Percentiles rank a stretch among this genome's conserved stretches.
These are phyloP conservation scores for Nitzschia sp. DNA, from an alignment of 108 stramenopile species.

Conservation along the genomic window DNA sequence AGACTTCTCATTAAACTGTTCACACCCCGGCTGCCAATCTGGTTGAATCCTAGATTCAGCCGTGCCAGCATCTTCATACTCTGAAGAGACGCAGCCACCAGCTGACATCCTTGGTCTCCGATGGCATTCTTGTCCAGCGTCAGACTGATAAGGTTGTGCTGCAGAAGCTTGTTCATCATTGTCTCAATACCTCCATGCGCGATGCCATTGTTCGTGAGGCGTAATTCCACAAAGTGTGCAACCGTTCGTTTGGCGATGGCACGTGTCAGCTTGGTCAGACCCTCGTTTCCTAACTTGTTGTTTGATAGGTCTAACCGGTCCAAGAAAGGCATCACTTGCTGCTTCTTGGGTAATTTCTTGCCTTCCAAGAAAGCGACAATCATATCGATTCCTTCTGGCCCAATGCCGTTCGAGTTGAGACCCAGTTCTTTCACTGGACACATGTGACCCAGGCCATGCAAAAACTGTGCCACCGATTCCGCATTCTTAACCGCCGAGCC, in stretches of 20 bases:
- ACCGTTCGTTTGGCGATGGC: conserved; percentile 63
- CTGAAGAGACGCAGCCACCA: conserved; percentile 82
- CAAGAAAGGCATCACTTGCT: conserved; percentile 65
- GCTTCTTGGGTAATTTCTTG: conserved; percentile 34
- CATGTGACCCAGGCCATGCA: conserved; percentile 59
- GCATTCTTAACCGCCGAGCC: conserved; percentile 60
- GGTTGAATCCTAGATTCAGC: conserved; percentile 81
- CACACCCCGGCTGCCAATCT: conserved; percentile 83
- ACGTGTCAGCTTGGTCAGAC: conserved; percentile 65
- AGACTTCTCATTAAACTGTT: conserved; percentile 83
- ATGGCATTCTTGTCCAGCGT: conserved; percentile 86
- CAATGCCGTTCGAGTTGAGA: conserved; percentile 74
- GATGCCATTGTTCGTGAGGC: conserved; percentile 72
- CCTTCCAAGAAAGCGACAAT: conserved; percentile 72
- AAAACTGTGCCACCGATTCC: conserved; percentile 49
- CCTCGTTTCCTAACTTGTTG: conserved; percentile 82
- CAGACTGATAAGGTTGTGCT: conserved; percentile 75
- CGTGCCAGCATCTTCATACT: conserved; percentile 71
- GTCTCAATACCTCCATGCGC: conserved; percentile 72
- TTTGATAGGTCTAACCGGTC: conserved; percentile 82
- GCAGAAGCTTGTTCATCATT: conserved; percentile 85
- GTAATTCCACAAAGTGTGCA: conserved; percentile 61
- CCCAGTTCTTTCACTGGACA: conserved; percentile 77
- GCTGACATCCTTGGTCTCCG: conserved; percentile 87
- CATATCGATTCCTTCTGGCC: conserved; percentile 50